A percentile compares a stretch with the other conserved stretches of the same genome.
Evolutionary conservation across 257 asterid species (phyloP).

Genomic region (Solanum ossicruentum): DNA sequence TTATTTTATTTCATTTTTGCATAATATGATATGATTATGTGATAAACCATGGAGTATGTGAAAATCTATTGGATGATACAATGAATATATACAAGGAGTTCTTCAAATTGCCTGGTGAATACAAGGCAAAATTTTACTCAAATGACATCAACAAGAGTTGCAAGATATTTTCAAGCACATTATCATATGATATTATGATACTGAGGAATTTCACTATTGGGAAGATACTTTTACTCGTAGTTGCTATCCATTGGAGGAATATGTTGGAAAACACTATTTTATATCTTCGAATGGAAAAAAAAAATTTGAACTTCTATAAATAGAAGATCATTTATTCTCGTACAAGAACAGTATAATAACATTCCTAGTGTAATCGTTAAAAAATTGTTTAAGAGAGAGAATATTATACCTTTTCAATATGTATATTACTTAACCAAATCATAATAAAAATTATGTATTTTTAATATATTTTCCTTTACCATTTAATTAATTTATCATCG

Average conservation of each 20-base stretch:
- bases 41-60: constrained; percentile 36
- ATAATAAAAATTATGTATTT: too few species aligned
- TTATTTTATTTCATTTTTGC: neutral
- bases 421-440: too few species aligned
- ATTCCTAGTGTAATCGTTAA: too few species aligned
- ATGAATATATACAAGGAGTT: constrained; percentile 26
- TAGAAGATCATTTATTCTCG: too few species aligned
- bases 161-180: constrained; percentile 26
- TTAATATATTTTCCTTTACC: too few species aligned
- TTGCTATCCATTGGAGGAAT: constrained; percentile 44
- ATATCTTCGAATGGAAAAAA: too few species aligned
- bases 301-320: too few species aligned
- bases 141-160: constrained; percentile 22
- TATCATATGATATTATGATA: constrained; percentile 1
- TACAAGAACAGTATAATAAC: too few species aligned
- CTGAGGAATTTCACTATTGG: constrained; percentile 11
- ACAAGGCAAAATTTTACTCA: constrained; percentile 8
- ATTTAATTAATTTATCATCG: too few species aligned
- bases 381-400: too few species aligned
- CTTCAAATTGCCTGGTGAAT: constrained; percentile 24
- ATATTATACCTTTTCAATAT: too few species aligned
- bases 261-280: constrained; percentile 15
- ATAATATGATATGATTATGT: constrained; percentile 11
- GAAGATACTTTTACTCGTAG: constrained; percentile 17
- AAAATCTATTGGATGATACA: constrained; percentile 16